phyloP scores from a whole-genome alignment of 345 rosid genomes.

The Sonneratia caseolaris region DNA sequence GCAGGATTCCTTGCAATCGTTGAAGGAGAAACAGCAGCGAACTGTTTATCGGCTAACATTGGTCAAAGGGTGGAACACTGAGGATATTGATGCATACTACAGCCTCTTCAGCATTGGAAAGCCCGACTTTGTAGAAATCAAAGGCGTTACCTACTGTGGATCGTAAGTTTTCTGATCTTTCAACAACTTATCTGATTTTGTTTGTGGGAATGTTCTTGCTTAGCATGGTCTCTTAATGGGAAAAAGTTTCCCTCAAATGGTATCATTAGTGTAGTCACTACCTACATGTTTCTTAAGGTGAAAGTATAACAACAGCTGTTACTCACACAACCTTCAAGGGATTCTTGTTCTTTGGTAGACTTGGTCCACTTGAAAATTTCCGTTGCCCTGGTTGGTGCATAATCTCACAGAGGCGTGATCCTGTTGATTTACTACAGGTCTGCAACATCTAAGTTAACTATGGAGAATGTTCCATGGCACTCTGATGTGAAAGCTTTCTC shows the following conservation, averaged over 20 bases:
- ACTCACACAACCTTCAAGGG: background rate
- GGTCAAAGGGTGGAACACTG: conserved; percentile 95
- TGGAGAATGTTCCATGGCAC: conserved; percentile 99
- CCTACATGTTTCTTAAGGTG: background rate
- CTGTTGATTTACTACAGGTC: conserved; percentile 36
- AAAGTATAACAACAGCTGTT: background rate
- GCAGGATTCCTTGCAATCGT: conserved; percentile 81
- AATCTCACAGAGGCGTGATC: background rate
- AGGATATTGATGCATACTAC: conserved; percentile 77
- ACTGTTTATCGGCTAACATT: conserved; percentile 89
- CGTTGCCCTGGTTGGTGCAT: background rate
- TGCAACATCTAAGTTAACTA: conserved; percentile 88
- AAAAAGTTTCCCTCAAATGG: background rate
- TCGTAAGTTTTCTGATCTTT: conserved; percentile 36
- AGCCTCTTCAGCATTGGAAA: conserved; percentile 75
- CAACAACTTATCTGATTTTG: background rate
- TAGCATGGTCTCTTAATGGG: background rate
- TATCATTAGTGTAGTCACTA: background rate
- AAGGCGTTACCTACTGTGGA: conserved; percentile 97
- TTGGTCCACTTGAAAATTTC: background rate
- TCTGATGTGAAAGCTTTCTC: conserved; percentile 85
- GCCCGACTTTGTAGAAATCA: conserved; percentile 95
- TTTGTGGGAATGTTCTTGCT: background rate
- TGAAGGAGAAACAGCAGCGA: conserved; percentile 72
- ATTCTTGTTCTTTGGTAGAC: conserved; percentile 3